Evolutionary conservation across 768 basidiomycete genomes (phyloP).

Genomic region (Amanita exitialis): DNA sequence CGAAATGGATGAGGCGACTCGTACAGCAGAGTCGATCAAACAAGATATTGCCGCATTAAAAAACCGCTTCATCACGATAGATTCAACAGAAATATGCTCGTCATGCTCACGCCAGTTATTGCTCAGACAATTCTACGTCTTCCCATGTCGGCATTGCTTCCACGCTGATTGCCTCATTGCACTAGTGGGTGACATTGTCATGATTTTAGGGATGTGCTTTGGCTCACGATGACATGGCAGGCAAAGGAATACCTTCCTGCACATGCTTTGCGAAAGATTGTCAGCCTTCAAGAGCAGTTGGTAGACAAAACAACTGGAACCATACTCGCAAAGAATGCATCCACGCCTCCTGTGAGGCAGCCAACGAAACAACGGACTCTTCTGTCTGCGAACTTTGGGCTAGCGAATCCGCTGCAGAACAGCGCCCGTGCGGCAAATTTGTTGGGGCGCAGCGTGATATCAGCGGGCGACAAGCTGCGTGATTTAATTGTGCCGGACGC

Average conservation of each 20-base stretch:
- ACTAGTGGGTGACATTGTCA: constrained; percentile 48
- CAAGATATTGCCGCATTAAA: constrained; percentile 78
- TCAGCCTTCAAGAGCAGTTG: constrained; percentile 78
- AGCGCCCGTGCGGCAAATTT: constrained; percentile 56
- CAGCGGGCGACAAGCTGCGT: constrained; percentile 81
- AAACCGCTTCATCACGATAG: constrained; percentile 87
- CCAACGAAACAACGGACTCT: constrained; percentile 50
- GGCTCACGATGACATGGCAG: constrained; percentile 30
- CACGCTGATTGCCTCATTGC: constrained; percentile 96
- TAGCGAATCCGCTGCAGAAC: constrained; percentile 46
- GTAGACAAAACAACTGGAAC: constrained; percentile 37
- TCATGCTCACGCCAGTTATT: constrained; percentile 69
- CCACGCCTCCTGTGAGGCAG: constrained; percentile 26
- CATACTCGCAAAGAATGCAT: constrained; percentile 18
- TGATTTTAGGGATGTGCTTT: not conserved
- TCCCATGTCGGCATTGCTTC: constrained; percentile 96
- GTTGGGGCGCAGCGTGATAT: constrained; percentile 72
- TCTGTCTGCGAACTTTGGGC: constrained; percentile 65
- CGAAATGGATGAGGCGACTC: constrained; percentile 96
- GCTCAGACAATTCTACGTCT: constrained; percentile 93
- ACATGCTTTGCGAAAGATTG: constrained; percentile 71
- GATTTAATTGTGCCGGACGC: constrained; percentile 94
- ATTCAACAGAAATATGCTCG: constrained; percentile 79
- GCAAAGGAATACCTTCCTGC: constrained; percentile 88
- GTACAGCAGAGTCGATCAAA: constrained; percentile 88